phyloP scores from a whole-genome alignment of 164 flowering plant species.

The Dillenia suffruticosa region DNA sequence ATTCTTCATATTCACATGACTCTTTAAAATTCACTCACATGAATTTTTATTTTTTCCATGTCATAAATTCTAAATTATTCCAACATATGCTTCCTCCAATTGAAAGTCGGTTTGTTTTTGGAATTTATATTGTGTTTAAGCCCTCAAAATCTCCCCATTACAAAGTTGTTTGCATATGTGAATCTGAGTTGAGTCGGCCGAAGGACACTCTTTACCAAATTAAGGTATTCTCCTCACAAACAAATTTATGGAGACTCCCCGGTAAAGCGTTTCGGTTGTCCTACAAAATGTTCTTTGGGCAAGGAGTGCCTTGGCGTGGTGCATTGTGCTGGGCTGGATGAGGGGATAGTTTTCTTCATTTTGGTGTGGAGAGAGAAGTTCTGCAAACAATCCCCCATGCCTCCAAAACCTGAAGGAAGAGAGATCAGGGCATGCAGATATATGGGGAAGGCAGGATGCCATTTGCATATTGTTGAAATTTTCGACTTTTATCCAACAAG shows the following conservation, averaged over 20 bases:
- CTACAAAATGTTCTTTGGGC: background rate
- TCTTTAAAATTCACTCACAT: too few relatives aligned
- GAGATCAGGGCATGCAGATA: background rate
- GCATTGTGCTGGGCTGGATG: slow-evolving; percentile 18
- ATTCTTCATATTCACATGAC: too few relatives aligned
- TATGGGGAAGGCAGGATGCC: slow-evolving; percentile 16
- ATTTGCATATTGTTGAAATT: slow-evolving; percentile 16
- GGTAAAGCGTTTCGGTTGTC: slow-evolving; percentile 1
- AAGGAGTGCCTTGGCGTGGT: slow-evolving; percentile 22
- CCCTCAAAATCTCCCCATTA: slow-evolving; percentile 8
- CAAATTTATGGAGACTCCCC: slow-evolving; percentile 5
- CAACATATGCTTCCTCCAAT: too few relatives aligned
- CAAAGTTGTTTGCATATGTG: background rate
- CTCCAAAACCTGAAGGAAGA: background rate
- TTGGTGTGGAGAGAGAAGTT: slow-evolving; percentile 4
- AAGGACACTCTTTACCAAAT: too few relatives aligned
- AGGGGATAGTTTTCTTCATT: slow-evolving; percentile 1
- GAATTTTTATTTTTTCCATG: too few relatives aligned
- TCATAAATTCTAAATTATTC: too few relatives aligned
- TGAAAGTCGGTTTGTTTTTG: too few relatives aligned
- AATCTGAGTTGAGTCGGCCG: too few relatives aligned
- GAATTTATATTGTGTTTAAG: too few relatives aligned
- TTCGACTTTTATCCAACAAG: background rate
- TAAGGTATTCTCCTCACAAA: background rate
- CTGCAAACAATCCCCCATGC: slow-evolving; percentile 3